Evolutionary conservation across 129 eudicot species (phyloP).

Genomic region (Pseudognaphalium luteoalbum): DNA sequence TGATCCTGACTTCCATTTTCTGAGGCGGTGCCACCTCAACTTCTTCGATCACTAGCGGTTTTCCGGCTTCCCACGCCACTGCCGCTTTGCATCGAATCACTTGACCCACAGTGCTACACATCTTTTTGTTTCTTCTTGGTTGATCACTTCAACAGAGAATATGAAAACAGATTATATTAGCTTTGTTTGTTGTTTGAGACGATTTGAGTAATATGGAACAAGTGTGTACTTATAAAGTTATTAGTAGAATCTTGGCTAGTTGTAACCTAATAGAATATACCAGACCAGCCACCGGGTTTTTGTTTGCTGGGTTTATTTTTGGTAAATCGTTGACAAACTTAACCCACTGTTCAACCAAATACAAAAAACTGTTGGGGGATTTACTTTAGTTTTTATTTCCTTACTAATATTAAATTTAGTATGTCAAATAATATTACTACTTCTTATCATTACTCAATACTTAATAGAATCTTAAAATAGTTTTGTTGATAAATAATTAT

Average conservation of each 20-base stretch:
- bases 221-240: no score
- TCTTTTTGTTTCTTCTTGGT: conserved; percentile 13
- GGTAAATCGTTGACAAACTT: no score
- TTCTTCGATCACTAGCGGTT: conserved; percentile 74
- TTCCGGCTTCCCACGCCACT: conserved; percentile 88
- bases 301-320: neutral
- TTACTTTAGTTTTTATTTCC: no score
- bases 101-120: conserved; percentile 47
- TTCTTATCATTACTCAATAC: no score
- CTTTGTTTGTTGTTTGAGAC: conserved; percentile 15
- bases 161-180: neutral
- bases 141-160: conserved; percentile 18
- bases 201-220: neutral
- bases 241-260: neutral
- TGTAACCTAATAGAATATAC: neutral
- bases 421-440: no score
- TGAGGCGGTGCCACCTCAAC: conserved; percentile 89
- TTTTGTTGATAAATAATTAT: no score
- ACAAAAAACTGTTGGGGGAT: no score
- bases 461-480: no score
- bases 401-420: no score
- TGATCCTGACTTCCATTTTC: conserved; percentile 72
- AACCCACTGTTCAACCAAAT: no score
- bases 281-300: conserved; percentile 29
- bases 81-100: conserved; percentile 76